Evolutionary conservation across 2,329 filamentous ascomycete genomes (phyloP).

Genomic region (Stachybotrys elegans): DNA sequence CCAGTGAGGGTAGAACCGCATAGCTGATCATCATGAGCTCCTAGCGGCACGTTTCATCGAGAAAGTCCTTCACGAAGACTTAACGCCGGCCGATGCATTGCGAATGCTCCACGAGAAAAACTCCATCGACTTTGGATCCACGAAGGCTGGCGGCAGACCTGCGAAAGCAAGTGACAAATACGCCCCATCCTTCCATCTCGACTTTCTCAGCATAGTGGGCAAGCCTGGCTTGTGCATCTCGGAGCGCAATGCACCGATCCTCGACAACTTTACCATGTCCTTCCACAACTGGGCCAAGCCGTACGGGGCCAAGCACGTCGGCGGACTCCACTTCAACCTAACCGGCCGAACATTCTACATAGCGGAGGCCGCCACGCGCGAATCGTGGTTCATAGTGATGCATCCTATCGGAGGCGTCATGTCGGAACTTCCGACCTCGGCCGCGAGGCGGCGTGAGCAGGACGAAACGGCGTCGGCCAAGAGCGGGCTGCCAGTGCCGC

Average conservation of each 20-base stretch:
- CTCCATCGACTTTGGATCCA: background rate
- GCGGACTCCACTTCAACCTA: constrained; percentile 1
- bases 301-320: constrained; percentile 4
- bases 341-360: constrained; percentile 3
- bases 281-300: constrained; percentile 1
- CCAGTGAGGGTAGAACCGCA: background rate
- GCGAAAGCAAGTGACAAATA: background rate
- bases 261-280: constrained; percentile 6
- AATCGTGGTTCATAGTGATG: constrained; percentile 5
- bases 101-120: background rate
- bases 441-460: background rate
- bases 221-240: background rate
- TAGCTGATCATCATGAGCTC: background rate
- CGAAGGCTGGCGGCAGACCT: background rate
- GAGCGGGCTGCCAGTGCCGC: background rate
- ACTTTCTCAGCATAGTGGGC: constrained; percentile 5
- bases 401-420: background rate
- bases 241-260: constrained; percentile 1
- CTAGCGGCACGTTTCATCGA: background rate
- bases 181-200: background rate
- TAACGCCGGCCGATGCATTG: background rate
- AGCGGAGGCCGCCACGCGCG: constrained; percentile 2
- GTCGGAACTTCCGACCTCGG: background rate
- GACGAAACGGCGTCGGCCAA: background rate
- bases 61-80: background rate